Percentiles rank a stretch among this genome's conserved stretches.
Conservation (phyloP, 805 yeast genomes). For the Komagataella pseudopastoris region DNA sequence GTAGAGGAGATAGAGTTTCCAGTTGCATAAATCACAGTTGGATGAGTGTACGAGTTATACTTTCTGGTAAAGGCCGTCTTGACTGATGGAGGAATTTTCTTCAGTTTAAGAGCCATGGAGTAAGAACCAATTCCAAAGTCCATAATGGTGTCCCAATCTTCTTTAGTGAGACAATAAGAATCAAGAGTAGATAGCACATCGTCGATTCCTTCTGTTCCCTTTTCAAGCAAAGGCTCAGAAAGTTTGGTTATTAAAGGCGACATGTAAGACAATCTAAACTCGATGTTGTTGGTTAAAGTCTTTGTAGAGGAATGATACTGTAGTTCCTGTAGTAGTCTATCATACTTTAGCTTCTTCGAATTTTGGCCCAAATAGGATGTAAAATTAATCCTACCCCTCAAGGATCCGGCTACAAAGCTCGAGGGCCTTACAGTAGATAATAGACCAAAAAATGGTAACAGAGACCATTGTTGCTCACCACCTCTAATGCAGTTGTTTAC, state of each 20-base stretch:
- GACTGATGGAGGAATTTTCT: slow-evolving; percentile 60
- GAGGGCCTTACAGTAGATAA: slow-evolving; percentile 78
- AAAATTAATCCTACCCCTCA: slow-evolving; percentile 61
- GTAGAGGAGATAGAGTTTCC: slow-evolving; percentile 41
- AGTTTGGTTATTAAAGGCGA: slow-evolving; percentile 49
- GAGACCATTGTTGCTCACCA: slow-evolving; percentile 87
- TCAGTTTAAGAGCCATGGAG: slow-evolving; percentile 27
- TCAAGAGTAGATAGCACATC: slow-evolving; percentile 68
- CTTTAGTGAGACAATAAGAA: slow-evolving; percentile 71
- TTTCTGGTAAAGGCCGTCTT: slow-evolving; percentile 80
- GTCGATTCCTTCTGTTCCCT: slow-evolving; percentile 51
- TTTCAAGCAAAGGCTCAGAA: slow-evolving; percentile 38
- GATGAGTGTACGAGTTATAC: slow-evolving; percentile 69
- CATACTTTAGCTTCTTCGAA: slow-evolving; percentile 69
- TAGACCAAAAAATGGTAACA: slow-evolving; percentile 83
- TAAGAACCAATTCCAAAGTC: slow-evolving; percentile 67
- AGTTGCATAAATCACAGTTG: slow-evolving; percentile 69
- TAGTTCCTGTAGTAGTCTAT: slow-evolving; percentile 69
- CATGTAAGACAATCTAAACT: slow-evolving; percentile 64
- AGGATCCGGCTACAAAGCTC: slow-evolving; percentile 56
- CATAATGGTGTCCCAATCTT: slow-evolving; percentile 83
- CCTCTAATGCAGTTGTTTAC: slow-evolving; percentile 77
- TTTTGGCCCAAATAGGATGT: slow-evolving; percentile 85
- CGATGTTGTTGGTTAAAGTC: slow-evolving; percentile 63
- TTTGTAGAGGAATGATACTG: slow-evolving; percentile 78